phyloP scores from a whole-genome alignment of 2,329 filamentous ascomycete species.

The Leptosphaerulina australis region DNA sequence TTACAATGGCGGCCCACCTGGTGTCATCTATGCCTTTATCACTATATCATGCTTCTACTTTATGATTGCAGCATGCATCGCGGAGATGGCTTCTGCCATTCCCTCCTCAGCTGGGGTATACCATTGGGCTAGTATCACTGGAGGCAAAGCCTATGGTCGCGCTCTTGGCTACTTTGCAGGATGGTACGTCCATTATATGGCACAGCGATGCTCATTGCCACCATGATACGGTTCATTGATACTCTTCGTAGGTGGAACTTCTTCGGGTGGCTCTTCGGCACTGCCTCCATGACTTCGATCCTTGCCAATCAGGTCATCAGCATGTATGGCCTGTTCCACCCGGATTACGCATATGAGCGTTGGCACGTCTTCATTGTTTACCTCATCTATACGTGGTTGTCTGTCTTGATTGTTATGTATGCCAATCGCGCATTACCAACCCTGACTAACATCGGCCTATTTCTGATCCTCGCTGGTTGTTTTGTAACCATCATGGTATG shows the following conservation, averaged over 20 bases:
- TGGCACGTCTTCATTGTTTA: slow-evolving; percentile 61
- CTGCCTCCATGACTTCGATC: slow-evolving; percentile 52
- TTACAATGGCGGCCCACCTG: slow-evolving; percentile 55
- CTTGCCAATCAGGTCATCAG: slow-evolving; percentile 54
- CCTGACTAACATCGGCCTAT: slow-evolving; percentile 61
- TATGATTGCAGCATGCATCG: slow-evolving; percentile 58
- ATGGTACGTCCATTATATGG: slow-evolving; percentile 39
- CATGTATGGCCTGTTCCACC: slow-evolving; percentile 58
- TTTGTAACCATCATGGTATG: slow-evolving; percentile 63
- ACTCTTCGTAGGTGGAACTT: slow-evolving; percentile 53
- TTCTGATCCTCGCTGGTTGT: slow-evolving; percentile 60
- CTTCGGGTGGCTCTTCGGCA: slow-evolving; percentile 58
- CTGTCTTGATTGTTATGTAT: slow-evolving; percentile 57
- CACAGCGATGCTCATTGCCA: background rate
- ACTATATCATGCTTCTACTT: slow-evolving; percentile 59
- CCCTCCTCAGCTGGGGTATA: slow-evolving; percentile 56
- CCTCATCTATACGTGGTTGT: slow-evolving; percentile 55
- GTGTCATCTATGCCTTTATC: slow-evolving; percentile 57
- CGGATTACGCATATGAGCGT: slow-evolving; percentile 52
- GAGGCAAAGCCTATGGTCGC: slow-evolving; percentile 54
- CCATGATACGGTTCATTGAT: background rate
- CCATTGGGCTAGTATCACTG: slow-evolving; percentile 60
- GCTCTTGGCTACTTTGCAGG: slow-evolving; percentile 58
- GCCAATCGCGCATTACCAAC: slow-evolving; percentile 60
- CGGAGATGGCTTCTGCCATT: slow-evolving; percentile 57